Evolutionary conservation across 1,284 basidiomycete species (phyloP).

Genomic region (Coniophora puteana): DNA sequence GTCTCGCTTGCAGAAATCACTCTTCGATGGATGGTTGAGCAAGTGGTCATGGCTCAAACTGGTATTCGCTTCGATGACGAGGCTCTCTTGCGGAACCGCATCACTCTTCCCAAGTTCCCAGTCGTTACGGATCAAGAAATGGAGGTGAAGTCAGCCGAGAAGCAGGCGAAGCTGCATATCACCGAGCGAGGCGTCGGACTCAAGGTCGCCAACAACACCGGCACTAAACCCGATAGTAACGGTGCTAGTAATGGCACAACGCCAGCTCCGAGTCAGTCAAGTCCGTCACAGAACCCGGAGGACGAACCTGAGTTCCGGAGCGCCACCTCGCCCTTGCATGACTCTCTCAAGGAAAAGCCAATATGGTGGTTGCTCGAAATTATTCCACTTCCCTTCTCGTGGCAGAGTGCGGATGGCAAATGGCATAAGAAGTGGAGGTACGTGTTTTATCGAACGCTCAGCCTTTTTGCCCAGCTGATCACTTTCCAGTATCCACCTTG

Average conservation of each 20-base stretch:
- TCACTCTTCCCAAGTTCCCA: slow-evolving; percentile 15
- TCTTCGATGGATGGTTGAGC: slow-evolving; percentile 73
- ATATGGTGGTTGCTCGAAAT: slow-evolving; percentile 31
- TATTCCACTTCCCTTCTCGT: slow-evolving; percentile 18
- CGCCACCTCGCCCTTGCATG: no score
- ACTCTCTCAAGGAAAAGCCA: slow-evolving; percentile 14
- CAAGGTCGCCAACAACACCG: not conserved
- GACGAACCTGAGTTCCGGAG: no score
- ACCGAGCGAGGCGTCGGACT: not conserved
- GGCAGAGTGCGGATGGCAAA: slow-evolving; percentile 23
- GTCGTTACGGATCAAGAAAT: not conserved
- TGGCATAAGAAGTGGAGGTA: slow-evolving; percentile 27
- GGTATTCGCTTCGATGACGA: slow-evolving; percentile 49
- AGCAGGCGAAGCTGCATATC: not conserved
- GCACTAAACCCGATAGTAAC: not conserved
- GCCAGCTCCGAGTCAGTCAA: not conserved
- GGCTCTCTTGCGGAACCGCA: slow-evolving; percentile 32
- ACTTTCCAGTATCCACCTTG: slow-evolving; percentile 21
- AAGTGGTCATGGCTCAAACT: slow-evolving; percentile 42
- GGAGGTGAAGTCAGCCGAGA: not conserved
- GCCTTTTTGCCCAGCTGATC: slow-evolving; percentile 2
- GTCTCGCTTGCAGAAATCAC: slow-evolving; percentile 54
- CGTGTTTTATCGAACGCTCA: slow-evolving; percentile 1
- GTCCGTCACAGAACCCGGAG: no score
- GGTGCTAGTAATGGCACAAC: not conserved